Base-by-base conservation (phyloP, 2,329 filamentous ascomycete genomes). In the Trichocomaceae sp. region DNA sequence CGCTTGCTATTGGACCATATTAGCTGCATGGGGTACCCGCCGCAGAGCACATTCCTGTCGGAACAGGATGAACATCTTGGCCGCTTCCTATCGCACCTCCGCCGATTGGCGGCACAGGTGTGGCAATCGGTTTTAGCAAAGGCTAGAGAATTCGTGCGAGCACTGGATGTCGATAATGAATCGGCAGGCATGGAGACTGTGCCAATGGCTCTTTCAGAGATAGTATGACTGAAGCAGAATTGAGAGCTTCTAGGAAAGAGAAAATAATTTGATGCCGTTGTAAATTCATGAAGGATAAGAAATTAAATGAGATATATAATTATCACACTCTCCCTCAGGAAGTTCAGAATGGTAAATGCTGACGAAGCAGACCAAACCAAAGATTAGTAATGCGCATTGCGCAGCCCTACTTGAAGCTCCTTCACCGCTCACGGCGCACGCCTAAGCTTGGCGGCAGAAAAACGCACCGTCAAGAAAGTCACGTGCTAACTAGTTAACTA, bases 41-140 rank as follows among this genome's bases (percentile, higher is more conserved):
- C 51, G 35, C 51, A 54, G 12, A 44, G 33, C 15, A 57, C 44
- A n/a, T 52, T 41, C 12, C 37, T 49, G 22, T 20, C 29, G 9
- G 46, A 58, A 45, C 50, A 47, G 15, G 47, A 37, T 13, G 54
- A 58, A 23, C 54, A 58, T 50, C 41, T 58, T 29, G 54, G 55
- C 17, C 45, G 57, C 44, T 47, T 53, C 20, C 50, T 53, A 15
- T 53, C 50, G 20, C 50, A 53, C 13, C 33, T 31, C 17, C 44
- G 50, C 33, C 29, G 42, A 31, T 53, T 44, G 19, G 50, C 42
- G n/a, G 50, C 26, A 20, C 50, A 53, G 37, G 50, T 53, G 46
- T 53, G 50, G n/a, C 50, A 53, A 15, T 53, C 50, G 19, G 50
- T 47, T 47, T 47, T 53, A 20, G 50, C 50, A 41, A 53, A 53